Evolutionary conservation across 1,284 basidiomycete genomes (phyloP), one percentile per base, ranked within the genome.

Genomic region (Vanrija humicola): DNA sequence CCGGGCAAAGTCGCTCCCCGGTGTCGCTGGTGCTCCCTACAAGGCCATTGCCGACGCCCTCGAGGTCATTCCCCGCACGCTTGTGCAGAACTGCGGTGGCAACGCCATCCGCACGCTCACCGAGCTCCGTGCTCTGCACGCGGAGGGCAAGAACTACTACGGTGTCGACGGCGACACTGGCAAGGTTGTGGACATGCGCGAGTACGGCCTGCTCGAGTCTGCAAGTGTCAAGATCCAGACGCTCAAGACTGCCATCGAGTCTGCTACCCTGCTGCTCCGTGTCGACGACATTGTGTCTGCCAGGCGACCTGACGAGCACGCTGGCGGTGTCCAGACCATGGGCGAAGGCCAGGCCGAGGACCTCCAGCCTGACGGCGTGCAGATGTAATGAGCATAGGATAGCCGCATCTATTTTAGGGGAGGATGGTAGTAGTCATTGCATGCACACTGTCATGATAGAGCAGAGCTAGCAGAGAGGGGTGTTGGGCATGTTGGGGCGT

Each of bases 171-270:
- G 95, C 38, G 89, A 97, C 70, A 91, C 87, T 4, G 95, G 94
- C 43, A 95, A 94, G 76, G 86, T 96, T 43, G 88, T 89, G 39
- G 90, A 98, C 73, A 98, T 98, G 95, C 92, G 91, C 73, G 78
- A 81, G 50, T 96, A 97, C 73, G 93, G 93, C 0, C 79, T 98
- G 55, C 91, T 93, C 64, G 96, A 98, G 79, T 90, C 87, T 40
- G 92, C 94, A 2, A 93, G 90, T 59, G 94, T 99, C 69, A 98
- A 98, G 87, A 88, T 96, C 49, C 95, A 98, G 82, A 98, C 88
- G 18, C 80, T 97, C 70, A 98, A 98, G 83, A 98, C 95, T 10
- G 94, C 95, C 16, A 88, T 98, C 64, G 93, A 98, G 86, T 89
- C 88, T 42, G 89, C 95, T 0, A 89, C 91, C 15, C 86, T 98